Evolutionary conservation across 305 asterid species (phyloP).

Genomic region (Coffea humblotiana): DNA sequence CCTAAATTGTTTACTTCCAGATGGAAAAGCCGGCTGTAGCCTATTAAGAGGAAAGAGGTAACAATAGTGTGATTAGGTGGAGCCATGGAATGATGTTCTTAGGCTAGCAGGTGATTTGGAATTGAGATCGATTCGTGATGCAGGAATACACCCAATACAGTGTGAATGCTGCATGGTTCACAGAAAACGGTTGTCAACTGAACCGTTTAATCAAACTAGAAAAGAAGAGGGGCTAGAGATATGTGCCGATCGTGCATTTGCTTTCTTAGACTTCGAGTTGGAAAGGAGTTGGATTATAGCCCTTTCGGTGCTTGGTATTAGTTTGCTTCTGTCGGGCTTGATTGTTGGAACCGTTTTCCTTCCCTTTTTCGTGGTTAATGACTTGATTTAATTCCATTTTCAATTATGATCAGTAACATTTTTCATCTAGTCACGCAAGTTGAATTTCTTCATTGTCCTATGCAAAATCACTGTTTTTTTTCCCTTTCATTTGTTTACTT

Average conservation of each 20-base stretch:
- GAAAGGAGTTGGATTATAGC: not conserved
- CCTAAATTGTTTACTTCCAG: not conserved
- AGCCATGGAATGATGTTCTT: not conserved
- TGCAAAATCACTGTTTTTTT: not conserved
- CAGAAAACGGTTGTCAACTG: not conserved
- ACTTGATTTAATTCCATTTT: not conserved
- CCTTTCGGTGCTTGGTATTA: conserved; percentile 20
- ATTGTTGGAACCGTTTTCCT: not conserved
- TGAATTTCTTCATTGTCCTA: not conserved
- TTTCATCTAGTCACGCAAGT: not conserved
- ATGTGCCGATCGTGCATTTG: not conserved
- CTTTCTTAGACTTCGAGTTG: not conserved
- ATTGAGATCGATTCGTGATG: not conserved
- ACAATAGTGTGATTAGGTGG: not conserved
- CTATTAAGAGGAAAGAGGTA: not conserved
- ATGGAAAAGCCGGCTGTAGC: not conserved
- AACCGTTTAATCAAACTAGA: not conserved
- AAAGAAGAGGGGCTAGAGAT: not conserved
- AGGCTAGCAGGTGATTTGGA: not conserved
- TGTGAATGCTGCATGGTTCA: not conserved
- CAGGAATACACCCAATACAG: not conserved
- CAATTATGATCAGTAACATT: not conserved
- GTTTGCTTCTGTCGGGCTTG: conserved; percentile 16
- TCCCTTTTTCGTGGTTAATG: not conserved
- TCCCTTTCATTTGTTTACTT: no score